Conservation (phyloP, 257 asterid genomes). For the Primulina huaijiensis region DNA sequence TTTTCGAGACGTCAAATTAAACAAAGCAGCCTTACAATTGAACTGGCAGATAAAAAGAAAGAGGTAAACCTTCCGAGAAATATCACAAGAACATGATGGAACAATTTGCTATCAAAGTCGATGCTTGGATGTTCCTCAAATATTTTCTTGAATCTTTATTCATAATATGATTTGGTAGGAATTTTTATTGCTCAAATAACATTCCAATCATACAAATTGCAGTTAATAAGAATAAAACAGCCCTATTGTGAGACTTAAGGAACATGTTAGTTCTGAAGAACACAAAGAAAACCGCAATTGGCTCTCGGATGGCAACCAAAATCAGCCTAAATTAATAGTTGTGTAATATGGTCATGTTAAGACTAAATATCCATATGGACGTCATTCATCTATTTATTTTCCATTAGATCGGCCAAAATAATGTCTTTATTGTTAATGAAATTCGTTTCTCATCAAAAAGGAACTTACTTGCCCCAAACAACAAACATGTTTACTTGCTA, state of each 20-base stretch:
- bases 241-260: neutral
- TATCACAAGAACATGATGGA: neutral
- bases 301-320: neutral
- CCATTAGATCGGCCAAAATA: neutral
- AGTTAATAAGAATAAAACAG: neutral
- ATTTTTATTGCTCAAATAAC: neutral
- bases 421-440: neutral
- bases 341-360: neutral
- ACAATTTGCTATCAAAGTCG: neutral
- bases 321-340: neutral
- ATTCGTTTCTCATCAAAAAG: neutral
- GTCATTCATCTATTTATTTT: neutral
- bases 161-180: neutral
- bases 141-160: neutral
- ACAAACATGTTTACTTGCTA: neutral
- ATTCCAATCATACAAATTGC: neutral
- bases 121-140: neutral
- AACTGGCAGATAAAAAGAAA: neutral
- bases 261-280: neutral
- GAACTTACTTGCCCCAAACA: neutral
- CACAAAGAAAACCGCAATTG: neutral
- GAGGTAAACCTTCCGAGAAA: neutral
- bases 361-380: neutral
- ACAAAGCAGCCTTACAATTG: neutral
- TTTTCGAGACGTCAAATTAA: no score